phyloP scores from a whole-genome alignment of 202 grass and related monocot genomes.

The Saccharum hybrid region DNA sequence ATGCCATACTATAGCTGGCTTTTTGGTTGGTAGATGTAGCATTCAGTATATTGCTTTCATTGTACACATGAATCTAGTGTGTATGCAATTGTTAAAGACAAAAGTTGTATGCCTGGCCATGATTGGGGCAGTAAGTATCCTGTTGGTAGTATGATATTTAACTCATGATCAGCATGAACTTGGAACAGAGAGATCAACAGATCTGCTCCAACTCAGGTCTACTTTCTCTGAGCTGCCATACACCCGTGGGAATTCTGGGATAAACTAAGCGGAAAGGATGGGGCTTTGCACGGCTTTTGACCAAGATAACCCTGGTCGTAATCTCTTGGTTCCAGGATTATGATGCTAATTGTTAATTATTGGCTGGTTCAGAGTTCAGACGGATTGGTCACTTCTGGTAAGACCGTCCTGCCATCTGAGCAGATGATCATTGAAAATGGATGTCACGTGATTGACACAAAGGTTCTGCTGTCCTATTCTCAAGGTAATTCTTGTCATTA shows the following conservation, averaged over 20 bases:
- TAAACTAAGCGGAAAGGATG: conserved; percentile 55
- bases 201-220: conserved; percentile 47
- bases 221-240: conserved; percentile 53
- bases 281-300: conserved; percentile 55
- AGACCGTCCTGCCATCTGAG: conserved; percentile 35
- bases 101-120: conserved; percentile 47
- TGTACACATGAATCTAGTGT: conserved; percentile 36
- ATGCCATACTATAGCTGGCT: not conserved
- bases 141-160: conserved; percentile 43
- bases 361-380: conserved; percentile 40
- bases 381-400: conserved; percentile 43
- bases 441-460: conserved; percentile 45
- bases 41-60: not conserved
- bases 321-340: conserved; percentile 63
- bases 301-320: conserved; percentile 44
- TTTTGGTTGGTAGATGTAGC: conserved; percentile 15
- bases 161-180: conserved; percentile 38
- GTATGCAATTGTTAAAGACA: conserved; percentile 25
- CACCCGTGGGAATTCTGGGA: conserved; percentile 51
- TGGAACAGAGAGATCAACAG: conserved; percentile 30
- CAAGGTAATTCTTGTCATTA: conserved; percentile 3
- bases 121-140: conserved; percentile 52
- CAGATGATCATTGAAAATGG: conserved; percentile 44
- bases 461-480: not conserved
- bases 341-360: conserved; percentile 62